Conservation (phyloP, 257 asterid species). For the Nemophila menziesii region DNA sequence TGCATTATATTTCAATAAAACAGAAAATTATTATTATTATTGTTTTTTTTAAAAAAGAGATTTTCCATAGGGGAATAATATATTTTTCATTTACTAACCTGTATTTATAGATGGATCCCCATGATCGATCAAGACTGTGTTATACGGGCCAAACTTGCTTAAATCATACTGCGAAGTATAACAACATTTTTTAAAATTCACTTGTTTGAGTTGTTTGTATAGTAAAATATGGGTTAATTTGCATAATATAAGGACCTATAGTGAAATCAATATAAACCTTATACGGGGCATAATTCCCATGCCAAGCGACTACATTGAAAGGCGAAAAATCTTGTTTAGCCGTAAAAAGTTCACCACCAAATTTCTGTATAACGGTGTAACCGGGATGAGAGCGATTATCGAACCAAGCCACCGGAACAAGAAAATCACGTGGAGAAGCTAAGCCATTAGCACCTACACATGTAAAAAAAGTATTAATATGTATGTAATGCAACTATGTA, state of each 20-base stretch:
- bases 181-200: constrained; percentile 3
- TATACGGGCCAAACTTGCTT: constrained; percentile 87
- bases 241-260: too few species aligned
- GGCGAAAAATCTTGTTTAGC: constrained; percentile 96
- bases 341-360: constrained; percentile 89
- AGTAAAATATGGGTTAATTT: too few species aligned
- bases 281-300: constrained; percentile 85
- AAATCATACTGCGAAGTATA: constrained; percentile 66
- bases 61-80: too few species aligned
- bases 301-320: constrained; percentile 97
- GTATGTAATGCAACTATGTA: neutral
- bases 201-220: too few species aligned
- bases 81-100: constrained; percentile 46
- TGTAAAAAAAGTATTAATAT: constrained; percentile 5
- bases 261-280: constrained; percentile 36
- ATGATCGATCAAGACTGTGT: constrained; percentile 87
- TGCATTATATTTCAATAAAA: constrained; percentile 40
- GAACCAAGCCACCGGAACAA: constrained; percentile 81
- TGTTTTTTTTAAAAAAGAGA: too few species aligned
- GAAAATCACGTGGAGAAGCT: constrained; percentile 91
- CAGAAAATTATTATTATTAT: too few species aligned
- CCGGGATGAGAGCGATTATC: constrained; percentile 55
- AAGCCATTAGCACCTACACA: constrained; percentile 89
- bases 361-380: constrained; percentile 79
- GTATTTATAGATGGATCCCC: constrained; percentile 95